Base-by-base conservation (phyloP, 495 filamentous ascomycete species). In the Cairneyella variabilis region DNA sequence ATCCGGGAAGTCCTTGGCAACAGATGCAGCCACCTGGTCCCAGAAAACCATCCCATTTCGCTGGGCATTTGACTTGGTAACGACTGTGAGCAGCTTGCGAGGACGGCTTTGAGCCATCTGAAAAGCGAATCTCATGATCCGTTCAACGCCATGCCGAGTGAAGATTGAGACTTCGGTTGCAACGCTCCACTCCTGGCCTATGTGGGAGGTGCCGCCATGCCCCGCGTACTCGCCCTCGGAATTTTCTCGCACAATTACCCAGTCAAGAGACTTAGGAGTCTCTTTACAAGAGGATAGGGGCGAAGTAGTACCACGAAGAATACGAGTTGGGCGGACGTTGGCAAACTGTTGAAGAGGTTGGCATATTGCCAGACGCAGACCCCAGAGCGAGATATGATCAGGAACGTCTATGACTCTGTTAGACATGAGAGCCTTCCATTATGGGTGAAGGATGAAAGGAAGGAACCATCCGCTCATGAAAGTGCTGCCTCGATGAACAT, bases 11-110 rank as follows among this genome's bases (percentile, higher is more conserved):
- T 57, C 48, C 10, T 48, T 59, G 1, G 71, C 71, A 17, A 80
- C 70, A 4, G 61, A 51, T 39, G 63, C 61, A 5, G 76, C 76
- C 11, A 80, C 69, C 56, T 76, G 70, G 63, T 82, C 78, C 77
- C 78, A 80, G 17, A 80, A 59, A 12, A 82, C 78, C 76, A 82
- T 75, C 0, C 78, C 78, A 56, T 78, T 76, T 2, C 76, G 66
- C 69, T 80, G 76, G 0, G 78, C 77, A 65, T 82, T 82, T 46
- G 73, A 77, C 69, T 82, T 82, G 11, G 76, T 79, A 18, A 82
- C 78, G 1, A 82, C 74, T n/a, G 76, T 80, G 51, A 82, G 48
- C 22, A 71, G 66, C 65, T 77, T 79, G 26, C 69, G 66, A 2
- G 69, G 74, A 16, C 77, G 63, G 44, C 65, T 66, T 41, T 61